These are phyloP conservation scores for Penicillium sp. DNA, from an alignment of 2,329 filamentous ascomycete genomes.

Conservation along the genomic window DNA sequence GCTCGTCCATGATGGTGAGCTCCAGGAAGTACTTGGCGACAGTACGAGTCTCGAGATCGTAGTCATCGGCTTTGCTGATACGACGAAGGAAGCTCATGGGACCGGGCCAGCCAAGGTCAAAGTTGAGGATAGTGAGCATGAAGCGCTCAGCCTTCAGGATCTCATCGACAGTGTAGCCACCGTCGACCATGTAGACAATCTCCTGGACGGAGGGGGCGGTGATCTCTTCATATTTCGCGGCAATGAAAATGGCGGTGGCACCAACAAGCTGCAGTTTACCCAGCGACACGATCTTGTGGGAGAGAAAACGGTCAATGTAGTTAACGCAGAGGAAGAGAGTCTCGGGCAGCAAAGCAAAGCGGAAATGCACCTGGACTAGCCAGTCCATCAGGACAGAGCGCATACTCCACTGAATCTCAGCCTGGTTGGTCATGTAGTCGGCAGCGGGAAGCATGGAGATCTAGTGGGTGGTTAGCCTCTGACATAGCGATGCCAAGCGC, in stretches of 20 bases:
- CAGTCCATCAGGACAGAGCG: conserved; percentile 95
- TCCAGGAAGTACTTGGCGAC: conserved; percentile 98
- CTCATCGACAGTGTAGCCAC: conserved; percentile 83
- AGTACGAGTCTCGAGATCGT: conserved; percentile 91
- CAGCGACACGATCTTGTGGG: conserved; percentile 89
- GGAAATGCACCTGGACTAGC: conserved; percentile 92
- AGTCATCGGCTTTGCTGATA: conserved; percentile 98
- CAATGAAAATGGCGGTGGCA: conserved; percentile 91
- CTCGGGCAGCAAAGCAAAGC: conserved; percentile 87
- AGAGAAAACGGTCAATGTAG: conserved; percentile 95
- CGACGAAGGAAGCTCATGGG: conserved; percentile 97
- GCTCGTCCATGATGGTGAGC: conserved; percentile 95
- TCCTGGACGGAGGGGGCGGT: conserved; percentile 93
- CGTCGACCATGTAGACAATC: conserved; percentile 98
- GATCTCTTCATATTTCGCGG: conserved; percentile 98
- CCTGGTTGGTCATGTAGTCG: conserved; percentile 94
- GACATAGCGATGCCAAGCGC: not conserved
- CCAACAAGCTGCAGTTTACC: conserved; percentile 94
- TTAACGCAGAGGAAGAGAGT: conserved; percentile 94
- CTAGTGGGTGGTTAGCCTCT: conserved; percentile 43
- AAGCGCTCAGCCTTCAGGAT: conserved; percentile 96
- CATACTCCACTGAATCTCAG: conserved; percentile 99
- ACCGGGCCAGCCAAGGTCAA: conserved; percentile 96
- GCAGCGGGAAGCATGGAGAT: conserved; percentile 79
- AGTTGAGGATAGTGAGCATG: conserved; percentile 95